Conservation (phyloP, 768 basidiomycete species). For the Paxillus involutus region DNA sequence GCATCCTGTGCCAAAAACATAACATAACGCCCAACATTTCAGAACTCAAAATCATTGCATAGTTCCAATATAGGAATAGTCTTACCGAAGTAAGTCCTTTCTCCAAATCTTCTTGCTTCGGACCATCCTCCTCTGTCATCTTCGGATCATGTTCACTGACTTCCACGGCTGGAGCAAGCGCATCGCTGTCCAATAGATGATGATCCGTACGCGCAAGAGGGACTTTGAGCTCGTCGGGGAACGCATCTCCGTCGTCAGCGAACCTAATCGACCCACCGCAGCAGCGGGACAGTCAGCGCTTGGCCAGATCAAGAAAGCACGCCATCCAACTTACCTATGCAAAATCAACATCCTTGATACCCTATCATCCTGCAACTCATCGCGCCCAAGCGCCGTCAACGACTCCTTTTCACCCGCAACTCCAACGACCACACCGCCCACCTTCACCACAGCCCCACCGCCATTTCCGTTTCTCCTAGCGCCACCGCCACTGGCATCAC, state of each 20-base stretch:
- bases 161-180: constrained; percentile 8
- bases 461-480: constrained; percentile 1
- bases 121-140: constrained; percentile 14
- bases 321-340: constrained; percentile 49
- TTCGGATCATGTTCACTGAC: constrained; percentile 13
- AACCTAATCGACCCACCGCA: constrained; percentile 37
- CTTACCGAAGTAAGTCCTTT: constrained; percentile 23
- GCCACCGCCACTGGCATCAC: constrained; percentile 2
- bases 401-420: constrained; percentile 78
- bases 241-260: constrained; percentile 52
- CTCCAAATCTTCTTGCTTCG: constrained; percentile 20
- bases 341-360: constrained; percentile 65
- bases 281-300: constrained; percentile 2
- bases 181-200: constrained; percentile 49
- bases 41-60: background rate
- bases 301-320: constrained; percentile 6
- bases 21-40: background rate
- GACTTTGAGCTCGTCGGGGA: constrained; percentile 59
- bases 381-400: constrained; percentile 66
- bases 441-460: constrained; percentile 17
- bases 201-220: constrained; percentile 63
- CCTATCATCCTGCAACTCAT: constrained; percentile 74
- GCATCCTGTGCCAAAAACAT: constrained; percentile 17
- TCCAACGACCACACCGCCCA: constrained; percentile 38
- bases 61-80: background rate